Base-by-base conservation (phyloP, 2,329 filamentous ascomycete genomes). In the Trichoderma hamatum region DNA sequence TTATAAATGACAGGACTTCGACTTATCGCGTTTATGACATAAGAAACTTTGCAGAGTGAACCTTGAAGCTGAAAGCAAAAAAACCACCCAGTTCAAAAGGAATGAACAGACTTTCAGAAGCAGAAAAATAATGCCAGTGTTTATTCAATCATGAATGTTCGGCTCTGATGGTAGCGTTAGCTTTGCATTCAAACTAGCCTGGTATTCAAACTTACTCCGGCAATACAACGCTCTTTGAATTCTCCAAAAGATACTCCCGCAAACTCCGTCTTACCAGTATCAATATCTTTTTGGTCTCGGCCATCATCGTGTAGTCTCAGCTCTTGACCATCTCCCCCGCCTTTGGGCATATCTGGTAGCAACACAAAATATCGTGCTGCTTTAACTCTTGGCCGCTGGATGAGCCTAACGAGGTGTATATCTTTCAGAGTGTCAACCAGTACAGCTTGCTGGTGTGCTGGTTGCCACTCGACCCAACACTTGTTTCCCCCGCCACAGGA, bases 381-480 rank as follows among this genome's bases (percentile, higher is more conserved):
- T 36, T 51, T 43, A 4, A 13, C 13, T 32, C 36, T 19, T 21
- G 30, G 14, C 21, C 30, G 52, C 26, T 54, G 19, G 13, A 36
- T 30, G 9, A 64, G 3, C 13, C 34, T 34, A 11, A 69, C 60
- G 7, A 69, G 54, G 3, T 64, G 63, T 0, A 59, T 21, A 13
- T 64, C 52, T 5, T 64, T 64, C 10, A 64, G 3, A 1, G 39
- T 36, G 10, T 64, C 60, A 5, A 64, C 59, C 19, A 69, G 13
- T 16, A 69, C 30, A 10, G 67, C 67, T 1, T 10, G 21, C 13
- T 69, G 59, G 3, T 9, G 2, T 5, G n/a, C 7, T 5, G 60
- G 67, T 32, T 59, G 60, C 67, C 67, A 69, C 32, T 69, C 59
- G 14, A 69, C 51, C 67, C 67, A 69, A 1, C 30, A 46, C 11